Evolutionary conservation across 148 eudicot genomes (phyloP), one percentile per base, ranked within the genome.

Genomic region (Persicaria tinctoria): DNA sequence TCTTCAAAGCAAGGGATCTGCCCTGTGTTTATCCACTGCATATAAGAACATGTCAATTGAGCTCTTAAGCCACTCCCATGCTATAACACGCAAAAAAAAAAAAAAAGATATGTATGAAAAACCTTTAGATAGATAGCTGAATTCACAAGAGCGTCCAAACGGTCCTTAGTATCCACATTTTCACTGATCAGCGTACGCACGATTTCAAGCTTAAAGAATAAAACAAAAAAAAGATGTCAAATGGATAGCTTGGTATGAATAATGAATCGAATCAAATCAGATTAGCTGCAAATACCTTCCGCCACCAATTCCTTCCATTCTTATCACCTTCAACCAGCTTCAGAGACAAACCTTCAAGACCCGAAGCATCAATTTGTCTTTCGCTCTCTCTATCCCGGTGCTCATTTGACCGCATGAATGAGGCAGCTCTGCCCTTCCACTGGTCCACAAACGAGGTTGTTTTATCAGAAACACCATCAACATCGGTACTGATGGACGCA

Each of bases 11-110:
- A 95, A 59, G 93, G 87, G 78, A 95, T 89, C 85, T 95, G 97
- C 60, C 97, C 99, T 46, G 89, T 95, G 85, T 95, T 95, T 82
- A 95, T 92, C 99, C 99, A 92, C 99, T 95, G 83, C 82, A 86
- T 47, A 71, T 14, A 71, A 71, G 55, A 23, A 50, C n/a, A 80
- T 47, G 70, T 41, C 48, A 32, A 44, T 38, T 13, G 70, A 66
- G 16, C 47, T 66, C 70, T 66, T 13, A n/a, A 41, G 18, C 16
- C 70, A 44, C 14, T 32, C 44, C 70, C 47, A 38, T 66, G 70
- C 70, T 44, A 66, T 13, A 38, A 66, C 10, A 0, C 13, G 70
- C 48, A 66, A 1, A 32, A 66, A 23, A 23, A 20, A 20, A 20
- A 66, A 66, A 46, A 66, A 66, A 44, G 18, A 38, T 44, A 41